Evolutionary conservation across 768 basidiomycete species (phyloP).

Genomic region (Tephrocybe rancida): DNA sequence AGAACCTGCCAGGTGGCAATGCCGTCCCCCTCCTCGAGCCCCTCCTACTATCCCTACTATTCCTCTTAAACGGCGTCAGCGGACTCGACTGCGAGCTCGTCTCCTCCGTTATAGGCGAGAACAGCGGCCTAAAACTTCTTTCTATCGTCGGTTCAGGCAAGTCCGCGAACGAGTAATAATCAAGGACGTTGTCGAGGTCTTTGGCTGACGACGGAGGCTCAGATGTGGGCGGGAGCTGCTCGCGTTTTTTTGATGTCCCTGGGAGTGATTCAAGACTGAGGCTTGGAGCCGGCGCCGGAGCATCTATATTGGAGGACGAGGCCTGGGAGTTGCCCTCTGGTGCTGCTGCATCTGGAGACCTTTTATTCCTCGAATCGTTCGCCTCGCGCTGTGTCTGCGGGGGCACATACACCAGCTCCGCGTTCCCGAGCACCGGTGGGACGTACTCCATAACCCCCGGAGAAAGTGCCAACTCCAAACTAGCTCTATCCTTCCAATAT

Average conservation of each 20-base stretch:
- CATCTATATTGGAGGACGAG: background rate
- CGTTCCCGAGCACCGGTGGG: slow-evolving; percentile 43
- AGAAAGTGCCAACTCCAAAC: slow-evolving; percentile 23
- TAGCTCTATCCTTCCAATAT: slow-evolving; percentile 29
- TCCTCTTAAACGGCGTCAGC: slow-evolving; percentile 8
- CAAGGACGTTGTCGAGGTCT: slow-evolving; percentile 43
- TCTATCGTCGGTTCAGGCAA: slow-evolving; percentile 20
- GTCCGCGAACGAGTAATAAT: slow-evolving; percentile 42
- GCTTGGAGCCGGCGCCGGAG: too few relatives aligned
- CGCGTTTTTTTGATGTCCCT: background rate
- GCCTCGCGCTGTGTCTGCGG: background rate
- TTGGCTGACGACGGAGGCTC: slow-evolving; percentile 30
- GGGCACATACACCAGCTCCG: slow-evolving; percentile 26
- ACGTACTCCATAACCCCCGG: slow-evolving; percentile 44
- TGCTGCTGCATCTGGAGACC: background rate
- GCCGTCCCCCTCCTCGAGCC: background rate
- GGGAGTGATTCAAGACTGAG: too few relatives aligned
- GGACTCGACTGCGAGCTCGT: slow-evolving; percentile 44
- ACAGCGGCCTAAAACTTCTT: slow-evolving; percentile 35
- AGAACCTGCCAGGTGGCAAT: slow-evolving; percentile 14
- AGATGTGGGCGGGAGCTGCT: slow-evolving; percentile 5
- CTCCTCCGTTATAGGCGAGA: slow-evolving; percentile 55
- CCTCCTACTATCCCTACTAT: too few relatives aligned
- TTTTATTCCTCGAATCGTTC: background rate
- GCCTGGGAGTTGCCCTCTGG: background rate